These are phyloP conservation scores for Pseudopyrenochaeta lycopersici DNA, from an alignment of 2,329 filamentous ascomycete genomes.

Conservation along the genomic window DNA sequence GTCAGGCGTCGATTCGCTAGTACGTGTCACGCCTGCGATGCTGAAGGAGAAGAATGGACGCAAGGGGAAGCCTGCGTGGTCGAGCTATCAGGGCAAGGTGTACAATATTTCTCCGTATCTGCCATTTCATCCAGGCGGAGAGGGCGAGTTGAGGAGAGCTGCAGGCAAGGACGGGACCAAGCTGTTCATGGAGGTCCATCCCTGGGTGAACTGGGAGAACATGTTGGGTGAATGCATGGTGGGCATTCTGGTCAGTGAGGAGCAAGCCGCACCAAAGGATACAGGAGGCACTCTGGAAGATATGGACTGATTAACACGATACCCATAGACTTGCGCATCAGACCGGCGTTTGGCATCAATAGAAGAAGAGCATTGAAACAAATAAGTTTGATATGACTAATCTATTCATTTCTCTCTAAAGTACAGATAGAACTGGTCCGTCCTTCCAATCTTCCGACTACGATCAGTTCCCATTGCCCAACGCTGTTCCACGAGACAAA, in stretches of 20 bases:
- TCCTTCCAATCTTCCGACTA: too few species aligned
- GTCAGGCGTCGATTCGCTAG: conserved; percentile 60
- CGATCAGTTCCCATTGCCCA: too few species aligned
- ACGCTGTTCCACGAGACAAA: too few species aligned
- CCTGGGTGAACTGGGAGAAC: conserved; percentile 75
- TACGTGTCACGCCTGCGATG: conserved; percentile 83
- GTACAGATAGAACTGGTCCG: too few species aligned
- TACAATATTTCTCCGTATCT: conserved; percentile 94
- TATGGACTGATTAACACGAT: conserved; percentile 63
- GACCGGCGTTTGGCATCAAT: conserved; percentile 2
- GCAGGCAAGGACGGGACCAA: conserved; percentile 74
- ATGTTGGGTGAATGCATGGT: conserved; percentile 70
- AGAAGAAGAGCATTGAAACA: not conserved
- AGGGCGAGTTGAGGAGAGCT: conserved; percentile 80
- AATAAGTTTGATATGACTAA: not conserved
- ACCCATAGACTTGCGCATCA: conserved; percentile 23
- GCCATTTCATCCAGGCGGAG: conserved; percentile 89
- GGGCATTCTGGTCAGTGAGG: conserved; percentile 67
- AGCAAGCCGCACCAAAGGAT: conserved; percentile 45
- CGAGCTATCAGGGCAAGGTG: conserved; percentile 84
- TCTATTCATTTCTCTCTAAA: not conserved
- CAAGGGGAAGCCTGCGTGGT: conserved; percentile 89
- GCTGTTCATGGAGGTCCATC: conserved; percentile 71
- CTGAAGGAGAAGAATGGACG: conserved; percentile 82
- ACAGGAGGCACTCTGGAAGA: conserved; percentile 58